Evolutionary conservation across 2,329 filamentous ascomycete species (phyloP), one percentile per base, ranked within the genome.

Genomic region (Fusarium globosum): DNA sequence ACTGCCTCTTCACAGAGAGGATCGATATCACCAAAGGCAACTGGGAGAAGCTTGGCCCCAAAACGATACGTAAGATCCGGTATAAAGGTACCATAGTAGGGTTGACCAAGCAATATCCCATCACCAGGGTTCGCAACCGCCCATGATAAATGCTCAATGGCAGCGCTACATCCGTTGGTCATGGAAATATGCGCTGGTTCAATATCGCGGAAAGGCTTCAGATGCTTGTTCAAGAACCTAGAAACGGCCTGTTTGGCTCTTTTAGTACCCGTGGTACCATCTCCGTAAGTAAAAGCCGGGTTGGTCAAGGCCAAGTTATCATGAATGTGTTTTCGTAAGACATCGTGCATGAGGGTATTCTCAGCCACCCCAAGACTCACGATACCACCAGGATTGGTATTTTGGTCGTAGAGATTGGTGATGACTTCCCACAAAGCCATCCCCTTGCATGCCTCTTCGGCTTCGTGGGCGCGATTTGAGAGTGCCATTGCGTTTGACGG

Each of bases 301-400:
- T 73, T 74, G 1, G 69, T 71, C 0, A 83, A 65, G 10, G 82
- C 74, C 12, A 85, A 72, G 49, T 83, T 82, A 6, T 74, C 71
- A 72, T 86, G 83, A 36, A 85, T 79, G 65, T 85, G 85, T 26
- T 83, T 73, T 4, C 82, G 76, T 7, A 88, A 80, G 7, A 80
- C 74, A 23, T 82, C 74, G 62, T 88, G 86, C 86, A 88, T 87
- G 46, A 89, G 82, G 2, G 79, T 77, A 73, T 89, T 88, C 76
- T 89, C 87, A 11, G 87, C 87, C 3, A 88, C 80, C 2, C 86
- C 87, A 1, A 89, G 81, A 65, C 84, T 87, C 38, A 88, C 79
- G 67, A 84, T 87, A 33, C 87, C 87, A 20, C 78, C 71, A 0
- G 84, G 83, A 58, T 86, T 86, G 7, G 77, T 72, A 7, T 74